These are phyloP conservation scores for Capsella rubella DNA, from an alignment of 441 rosid genomes.

Conservation along the genomic window DNA sequence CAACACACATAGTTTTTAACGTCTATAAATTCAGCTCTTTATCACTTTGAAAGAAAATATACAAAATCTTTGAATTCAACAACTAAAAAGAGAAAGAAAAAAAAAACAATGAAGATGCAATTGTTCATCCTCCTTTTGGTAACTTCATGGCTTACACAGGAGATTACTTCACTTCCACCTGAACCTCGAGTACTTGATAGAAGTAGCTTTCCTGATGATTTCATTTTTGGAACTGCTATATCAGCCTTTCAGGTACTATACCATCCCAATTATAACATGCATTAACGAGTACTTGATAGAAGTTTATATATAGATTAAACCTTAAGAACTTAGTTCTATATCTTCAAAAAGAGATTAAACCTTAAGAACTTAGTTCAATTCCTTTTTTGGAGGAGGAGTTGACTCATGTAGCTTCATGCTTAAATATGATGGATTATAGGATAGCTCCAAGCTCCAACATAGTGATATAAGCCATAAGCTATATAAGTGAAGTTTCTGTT, in stretches of 20 bases:
- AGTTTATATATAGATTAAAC: too few relatives aligned
- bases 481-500: too few relatives aligned
- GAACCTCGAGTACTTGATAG: slow-evolving; percentile 29
- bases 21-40: slow-evolving; percentile 12
- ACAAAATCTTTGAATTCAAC: background rate
- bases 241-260: slow-evolving; percentile 39
- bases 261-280: background rate
- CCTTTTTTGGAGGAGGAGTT: too few relatives aligned
- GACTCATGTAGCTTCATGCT: too few relatives aligned
- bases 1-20: slow-evolving; percentile 32
- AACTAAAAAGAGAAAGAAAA: background rate
- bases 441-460: too few relatives aligned
- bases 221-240: slow-evolving; percentile 38
- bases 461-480: too few relatives aligned
- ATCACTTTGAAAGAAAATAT: background rate
- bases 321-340: too few relatives aligned
- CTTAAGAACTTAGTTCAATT: too few relatives aligned
- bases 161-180: background rate
- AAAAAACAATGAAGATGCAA: slow-evolving; percentile 18
- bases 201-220: slow-evolving; percentile 38
- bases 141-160: slow-evolving; percentile 9
- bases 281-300: background rate
- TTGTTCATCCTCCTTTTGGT: slow-evolving; percentile 17
- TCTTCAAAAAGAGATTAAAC: too few relatives aligned
- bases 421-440: too few relatives aligned